Conservation (phyloP, 1,139 yeast species). For the Debaryomyces coudertii region DNA sequence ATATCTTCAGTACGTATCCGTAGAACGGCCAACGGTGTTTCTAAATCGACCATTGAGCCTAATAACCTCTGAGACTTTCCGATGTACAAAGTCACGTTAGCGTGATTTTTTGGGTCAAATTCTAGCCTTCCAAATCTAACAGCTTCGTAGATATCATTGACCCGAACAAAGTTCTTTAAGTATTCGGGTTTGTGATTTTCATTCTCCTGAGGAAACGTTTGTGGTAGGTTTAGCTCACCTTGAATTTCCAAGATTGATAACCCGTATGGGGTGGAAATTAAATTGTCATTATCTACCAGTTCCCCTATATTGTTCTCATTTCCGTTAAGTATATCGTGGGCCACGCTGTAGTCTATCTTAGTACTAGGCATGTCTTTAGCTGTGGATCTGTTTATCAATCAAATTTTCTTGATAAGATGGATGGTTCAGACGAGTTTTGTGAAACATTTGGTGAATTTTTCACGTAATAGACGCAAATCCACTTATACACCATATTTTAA, state of each 20-base stretch:
- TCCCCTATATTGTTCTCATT: slow-evolving; percentile 9
- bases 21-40: slow-evolving; percentile 64
- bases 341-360: slow-evolving; percentile 33
- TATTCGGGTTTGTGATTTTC: slow-evolving; percentile 27
- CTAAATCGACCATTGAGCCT: slow-evolving; percentile 58
- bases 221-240: slow-evolving; percentile 67
- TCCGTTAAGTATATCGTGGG: slow-evolving; percentile 22
- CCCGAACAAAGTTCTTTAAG: slow-evolving; percentile 31
- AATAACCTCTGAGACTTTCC: slow-evolving; percentile 69
- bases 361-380: slow-evolving; percentile 26
- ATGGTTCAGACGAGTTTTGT: slow-evolving; percentile 2
- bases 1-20: slow-evolving; percentile 38
- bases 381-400: background rate
- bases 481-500: background rate
- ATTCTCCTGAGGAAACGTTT: slow-evolving; percentile 28
- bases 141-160: slow-evolving; percentile 47
- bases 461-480: background rate
- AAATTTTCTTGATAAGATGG: background rate
- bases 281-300: slow-evolving; percentile 17
- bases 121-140: slow-evolving; percentile 62
- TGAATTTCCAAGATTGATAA: slow-evolving; percentile 67
- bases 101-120: slow-evolving; percentile 46
- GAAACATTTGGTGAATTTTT: slow-evolving; percentile 1
- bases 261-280: slow-evolving; percentile 59
- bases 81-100: slow-evolving; percentile 57